Percentiles rank a stretch among this genome's conserved stretches.
Conservation (phyloP, 352 stramenopile genomes). For the Aphanomyces cochlioides region DNA sequence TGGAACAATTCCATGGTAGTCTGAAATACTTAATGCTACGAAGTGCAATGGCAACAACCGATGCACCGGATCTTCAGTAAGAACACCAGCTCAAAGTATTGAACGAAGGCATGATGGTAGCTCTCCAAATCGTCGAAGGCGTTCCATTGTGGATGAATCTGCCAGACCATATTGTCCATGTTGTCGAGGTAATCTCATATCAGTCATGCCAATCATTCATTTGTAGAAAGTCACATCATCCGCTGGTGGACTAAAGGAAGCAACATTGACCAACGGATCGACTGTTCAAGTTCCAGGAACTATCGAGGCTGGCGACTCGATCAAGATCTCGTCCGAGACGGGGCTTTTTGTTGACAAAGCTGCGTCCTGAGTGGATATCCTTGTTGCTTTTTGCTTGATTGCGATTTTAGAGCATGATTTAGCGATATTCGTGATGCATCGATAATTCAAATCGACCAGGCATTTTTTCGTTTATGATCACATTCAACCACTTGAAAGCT, state of each 20-base stretch:
- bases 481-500: too few relatives aligned
- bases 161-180: constrained; percentile 71
- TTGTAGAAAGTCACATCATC: neutral
- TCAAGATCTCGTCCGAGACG: constrained; percentile 71
- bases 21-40: too few relatives aligned
- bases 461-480: too few relatives aligned
- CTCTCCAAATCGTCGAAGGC: constrained; percentile 79
- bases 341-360: constrained; percentile 71
- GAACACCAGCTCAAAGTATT: constrained; percentile 73
- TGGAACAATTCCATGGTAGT: too few relatives aligned
- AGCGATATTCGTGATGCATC: neutral
- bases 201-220: neutral
- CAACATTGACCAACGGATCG: constrained; percentile 70
- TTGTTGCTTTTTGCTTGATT: neutral
- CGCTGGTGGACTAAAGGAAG: constrained; percentile 46
- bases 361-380: neutral
- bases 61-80: too few relatives aligned
- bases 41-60: too few relatives aligned
- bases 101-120: constrained; percentile 71
- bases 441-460: too few relatives aligned
- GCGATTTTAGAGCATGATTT: neutral
- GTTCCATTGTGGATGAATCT: constrained; percentile 84
- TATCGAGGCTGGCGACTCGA: constrained; percentile 72
- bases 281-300: constrained; percentile 81
- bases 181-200: constrained; percentile 47